phyloP scores from a whole-genome alignment of 2,329 filamentous ascomycete genomes.

The Cladosporium cucumerinum region DNA sequence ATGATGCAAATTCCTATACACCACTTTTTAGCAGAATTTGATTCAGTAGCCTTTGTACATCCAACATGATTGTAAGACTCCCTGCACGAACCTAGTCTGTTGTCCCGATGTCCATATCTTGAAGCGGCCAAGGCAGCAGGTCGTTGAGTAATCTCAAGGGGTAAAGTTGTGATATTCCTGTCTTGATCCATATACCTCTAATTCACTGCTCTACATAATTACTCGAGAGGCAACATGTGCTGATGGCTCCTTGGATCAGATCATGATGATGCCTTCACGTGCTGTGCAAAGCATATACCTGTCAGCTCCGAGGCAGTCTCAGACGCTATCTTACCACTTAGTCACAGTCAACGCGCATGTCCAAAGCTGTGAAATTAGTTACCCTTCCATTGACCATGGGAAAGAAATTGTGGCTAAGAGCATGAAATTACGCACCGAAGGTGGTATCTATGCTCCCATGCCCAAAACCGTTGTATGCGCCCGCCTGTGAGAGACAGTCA shows the following conservation, averaged over 20 bases:
- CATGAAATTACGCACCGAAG: not conserved
- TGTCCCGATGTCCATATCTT: no score
- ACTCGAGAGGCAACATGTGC: not conserved
- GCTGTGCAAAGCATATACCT: not conserved
- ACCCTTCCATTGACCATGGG: no score
- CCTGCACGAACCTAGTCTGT: no score
- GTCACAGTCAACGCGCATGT: not conserved
- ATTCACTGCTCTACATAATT: not conserved
- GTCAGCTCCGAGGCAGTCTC: not conserved
- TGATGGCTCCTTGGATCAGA: no score
- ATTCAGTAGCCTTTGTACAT: not conserved
- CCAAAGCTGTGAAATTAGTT: not conserved
- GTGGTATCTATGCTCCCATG: not conserved
- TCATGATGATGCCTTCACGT: no score
- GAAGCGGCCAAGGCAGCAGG: no score
- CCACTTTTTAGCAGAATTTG: not conserved
- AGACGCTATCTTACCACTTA: not conserved
- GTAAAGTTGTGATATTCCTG: no score
- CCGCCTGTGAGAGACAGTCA: not conserved
- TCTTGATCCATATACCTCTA: no score
- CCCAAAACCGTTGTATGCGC: not conserved
- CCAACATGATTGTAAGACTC: not conserved
- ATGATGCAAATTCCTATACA: not conserved
- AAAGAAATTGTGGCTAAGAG: no score
- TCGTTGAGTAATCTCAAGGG: no score